phyloP scores from a whole-genome alignment of 768 basidiomycete species.

The Leccinum variicolor region DNA sequence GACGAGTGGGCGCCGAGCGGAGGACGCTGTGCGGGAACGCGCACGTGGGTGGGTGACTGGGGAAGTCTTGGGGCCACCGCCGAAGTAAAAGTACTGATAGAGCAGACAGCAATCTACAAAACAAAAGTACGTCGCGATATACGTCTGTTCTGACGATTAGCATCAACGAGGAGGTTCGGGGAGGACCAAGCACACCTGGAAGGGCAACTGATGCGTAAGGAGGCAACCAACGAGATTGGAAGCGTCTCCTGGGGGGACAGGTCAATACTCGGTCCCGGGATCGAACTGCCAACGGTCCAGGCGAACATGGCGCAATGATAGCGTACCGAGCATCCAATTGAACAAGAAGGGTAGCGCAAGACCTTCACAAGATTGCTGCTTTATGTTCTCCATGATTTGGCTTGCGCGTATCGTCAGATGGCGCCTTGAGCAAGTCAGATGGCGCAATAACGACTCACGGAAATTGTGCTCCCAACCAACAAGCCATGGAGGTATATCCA shows the following conservation, averaged over 20 bases:
- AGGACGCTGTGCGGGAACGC: conserved; percentile 42
- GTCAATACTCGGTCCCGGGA: conserved; percentile 2
- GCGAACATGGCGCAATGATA: conserved; percentile 6
- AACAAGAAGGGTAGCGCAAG: conserved; percentile 90
- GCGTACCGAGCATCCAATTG: conserved; percentile 88
- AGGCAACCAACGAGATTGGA: conserved; percentile 92
- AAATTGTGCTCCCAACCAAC: conserved; percentile 86
- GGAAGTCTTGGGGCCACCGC: conserved; percentile 34
- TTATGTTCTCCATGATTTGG: conserved; percentile 79
- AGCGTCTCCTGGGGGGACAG: conserved; percentile 63
- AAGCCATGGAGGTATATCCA: conserved; percentile 69
- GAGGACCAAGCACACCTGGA: conserved; percentile 61
- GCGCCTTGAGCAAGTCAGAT: neutral
- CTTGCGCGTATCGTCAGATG: conserved; percentile 37
- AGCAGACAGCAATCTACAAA: conserved; percentile 75
- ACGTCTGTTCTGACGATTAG: conserved; percentile 51
- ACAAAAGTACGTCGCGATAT: conserved; percentile 90
- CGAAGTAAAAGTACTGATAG: conserved; percentile 80
- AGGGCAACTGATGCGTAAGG: conserved; percentile 89
- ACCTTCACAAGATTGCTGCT: conserved; percentile 77
- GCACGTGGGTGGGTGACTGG: conserved; percentile 34
- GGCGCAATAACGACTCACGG: conserved; percentile 55
- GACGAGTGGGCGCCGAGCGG: conserved; percentile 44
- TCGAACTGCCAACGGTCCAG: neutral
- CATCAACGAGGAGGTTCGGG: conserved; percentile 3